Base-by-base conservation (phyloP, 1,284 basidiomycete genomes). In the Papiliotrema laurentii region DNA sequence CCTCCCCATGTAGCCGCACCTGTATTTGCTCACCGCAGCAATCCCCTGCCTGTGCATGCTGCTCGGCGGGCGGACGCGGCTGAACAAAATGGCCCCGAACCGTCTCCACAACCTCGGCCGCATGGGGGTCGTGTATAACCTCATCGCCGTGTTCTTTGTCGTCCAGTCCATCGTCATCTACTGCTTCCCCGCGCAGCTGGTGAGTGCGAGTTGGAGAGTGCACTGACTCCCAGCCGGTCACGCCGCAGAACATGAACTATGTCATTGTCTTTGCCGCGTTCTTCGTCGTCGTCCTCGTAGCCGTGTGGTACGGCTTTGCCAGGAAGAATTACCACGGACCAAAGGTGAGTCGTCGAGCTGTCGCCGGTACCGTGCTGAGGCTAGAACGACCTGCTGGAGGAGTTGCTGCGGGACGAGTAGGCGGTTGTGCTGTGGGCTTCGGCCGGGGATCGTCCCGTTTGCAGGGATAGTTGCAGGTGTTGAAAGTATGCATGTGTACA, bases 141-240 rank as follows among this genome's bases (percentile, higher is more conserved):
- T 59, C 26, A 34, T 62, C 22, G 47, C 55, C 3, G 41, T 51
- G 25, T 58, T 62, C 38, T 59, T 62, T 31, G 56, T 58, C 16
- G 39, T 62, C 5, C 47, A 59, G 19, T 45, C 53, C 19, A 33
- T 47, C 16, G 55, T 62, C 21, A 56, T 62, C 24, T 62, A 54
- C 33, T 58, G 54, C 33, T 62, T 62, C 49, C 60, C 60, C 1
- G 58, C 58, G n/a, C 38, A 46, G 1, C 40, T 46, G 47, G 59
- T 61, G 35, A 48, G 57, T 51, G 3, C 14, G 21, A 18, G 19
- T n/a, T 25, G n/a, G n/a, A 5, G 3, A 33, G 5, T 18, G 11
- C 22, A n/a, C 24, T 36, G 31, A 35, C 16, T 6, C n/a, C 4
- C 22, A 46, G 45, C 45, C 45, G 13, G 45, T 46, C 27, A 46